Base-by-base conservation (phyloP, 371 early-diverging fungal species). In the Rozella allomycis region DNA sequence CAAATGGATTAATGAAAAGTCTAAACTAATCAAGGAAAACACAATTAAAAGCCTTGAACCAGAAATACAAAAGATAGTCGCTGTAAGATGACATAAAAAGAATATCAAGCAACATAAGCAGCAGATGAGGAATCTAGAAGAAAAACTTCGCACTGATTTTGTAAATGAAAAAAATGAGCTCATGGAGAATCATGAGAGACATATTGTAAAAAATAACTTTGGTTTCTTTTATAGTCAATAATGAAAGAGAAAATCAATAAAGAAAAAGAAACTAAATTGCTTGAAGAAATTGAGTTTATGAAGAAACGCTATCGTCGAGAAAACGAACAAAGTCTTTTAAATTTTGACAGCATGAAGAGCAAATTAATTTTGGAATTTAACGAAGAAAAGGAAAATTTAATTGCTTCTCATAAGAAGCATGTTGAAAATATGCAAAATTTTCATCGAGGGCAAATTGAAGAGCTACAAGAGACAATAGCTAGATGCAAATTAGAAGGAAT, bases 41-140 rank as follows among this genome's bases (percentile, higher is more conserved):
- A 63, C 63, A 0, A 48, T 63, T 31, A 50, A 55, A 38, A 58
- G 60, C 11, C 38, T 63, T 4, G 63, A 63, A 40, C 63, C 63
- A 1, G 61, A 63, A 34, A 60, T 63, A 14, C 63, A 63, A 29
- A 32, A 54, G 11, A 52, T 63, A 50, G 37, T 63, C 21, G 41
- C 60, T 3, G 56, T 55, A 34, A 26, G 37, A 3, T 16, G 10
- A 8, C n/a, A n/a, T 39, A 31, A 11, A 44, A 12, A 28, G 4
- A 8, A 17, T 45, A 1, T 1, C 20, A 26, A 55, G 52, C 50
- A 49, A 42, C 57, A 62, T 26, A 62, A 60, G 25, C 20, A 39
- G 12, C 51, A 56, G 21, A 26, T 55, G 4, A 33, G 46, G 3
- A 49, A 48, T 25, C 12, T 38, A 20, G 59, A 60, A 33, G 56